Percentiles rank a stretch among this genome's conserved stretches.
phyloP scores from a whole-genome alignment of 805 yeast species.

The Alloascoidea africana region DNA sequence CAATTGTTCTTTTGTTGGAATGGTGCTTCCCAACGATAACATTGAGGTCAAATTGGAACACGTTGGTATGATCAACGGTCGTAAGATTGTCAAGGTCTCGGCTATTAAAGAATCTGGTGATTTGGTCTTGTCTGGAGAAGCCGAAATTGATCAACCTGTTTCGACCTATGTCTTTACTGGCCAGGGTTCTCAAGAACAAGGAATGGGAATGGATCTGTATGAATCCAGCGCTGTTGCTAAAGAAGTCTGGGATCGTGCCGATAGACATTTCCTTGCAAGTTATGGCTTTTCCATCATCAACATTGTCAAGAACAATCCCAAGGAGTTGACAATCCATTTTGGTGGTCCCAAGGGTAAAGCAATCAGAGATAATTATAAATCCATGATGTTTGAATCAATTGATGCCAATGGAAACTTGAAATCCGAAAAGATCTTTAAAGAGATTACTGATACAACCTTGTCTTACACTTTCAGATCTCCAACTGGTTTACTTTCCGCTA shows the following conservation, averaged over 20 bases:
- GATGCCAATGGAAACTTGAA: slow-evolving; percentile 69
- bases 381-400: slow-evolving; percentile 96
- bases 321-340: slow-evolving; percentile 87
- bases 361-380: slow-evolving; percentile 86
- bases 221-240: slow-evolving; percentile 82
- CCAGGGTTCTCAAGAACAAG: slow-evolving; percentile 99
- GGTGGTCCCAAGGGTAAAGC: slow-evolving; percentile 97
- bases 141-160: slow-evolving; percentile 96
- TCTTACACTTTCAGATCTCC: slow-evolving; percentile 85
- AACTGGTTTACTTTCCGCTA: slow-evolving; percentile 90
- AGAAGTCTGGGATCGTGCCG: slow-evolving; percentile 97
- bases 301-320: slow-evolving; percentile 91
- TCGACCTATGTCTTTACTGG: slow-evolving; percentile 97
- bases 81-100: slow-evolving; percentile 90
- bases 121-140: slow-evolving; percentile 81
- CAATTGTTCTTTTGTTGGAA: slow-evolving; percentile 81
- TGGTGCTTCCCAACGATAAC: slow-evolving; percentile 94
- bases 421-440: slow-evolving; percentile 92
- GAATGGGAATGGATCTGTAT: slow-evolving; percentile 99
- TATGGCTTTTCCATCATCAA: slow-evolving; percentile 96
- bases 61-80: slow-evolving; percentile 97
- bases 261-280: slow-evolving; percentile 76
- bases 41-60: slow-evolving; percentile 83
- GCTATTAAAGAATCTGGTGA: slow-evolving; percentile 67
- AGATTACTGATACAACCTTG: slow-evolving; percentile 65